These are phyloP conservation scores for Trypanosoma brucei DNA, from an alignment of 208 protist genomes.

Conservation along the genomic window DNA sequence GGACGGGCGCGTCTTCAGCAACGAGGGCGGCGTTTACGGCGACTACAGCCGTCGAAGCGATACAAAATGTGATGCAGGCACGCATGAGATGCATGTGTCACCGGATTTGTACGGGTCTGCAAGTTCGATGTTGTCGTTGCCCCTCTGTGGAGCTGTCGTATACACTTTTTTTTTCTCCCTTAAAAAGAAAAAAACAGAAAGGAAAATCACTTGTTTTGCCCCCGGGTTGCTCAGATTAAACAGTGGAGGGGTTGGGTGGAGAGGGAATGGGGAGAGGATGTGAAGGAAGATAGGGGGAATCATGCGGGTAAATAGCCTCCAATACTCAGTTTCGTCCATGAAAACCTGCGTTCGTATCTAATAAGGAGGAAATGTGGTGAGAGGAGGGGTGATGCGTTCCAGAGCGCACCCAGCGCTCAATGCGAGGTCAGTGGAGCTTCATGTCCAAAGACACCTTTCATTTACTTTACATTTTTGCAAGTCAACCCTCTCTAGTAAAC, in stretches of 20 bases:
- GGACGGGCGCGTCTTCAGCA: conserved; percentile 12
- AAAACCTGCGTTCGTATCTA: no score
- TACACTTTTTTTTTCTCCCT: background rate
- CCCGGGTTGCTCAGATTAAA: no score
- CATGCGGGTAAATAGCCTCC: no score
- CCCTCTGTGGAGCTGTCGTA: background rate
- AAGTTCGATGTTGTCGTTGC: background rate
- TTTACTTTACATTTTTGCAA: conserved; percentile 28
- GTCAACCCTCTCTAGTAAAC: conserved; percentile 19
- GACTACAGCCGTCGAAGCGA: conserved; percentile 9
- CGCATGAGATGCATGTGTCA: background rate
- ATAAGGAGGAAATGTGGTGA: no score
- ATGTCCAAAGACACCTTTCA: conserved; percentile 21
- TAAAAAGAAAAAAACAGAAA: background rate
- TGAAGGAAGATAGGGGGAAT: no score
- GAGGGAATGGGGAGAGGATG: no score
- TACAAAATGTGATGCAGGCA: conserved; percentile 1
- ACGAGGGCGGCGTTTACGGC: conserved; percentile 21
- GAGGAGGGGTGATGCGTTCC: no score
- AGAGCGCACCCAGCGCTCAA: no score
- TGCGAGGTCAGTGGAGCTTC: background rate
- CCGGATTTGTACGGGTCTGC: background rate
- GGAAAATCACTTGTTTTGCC: no score
- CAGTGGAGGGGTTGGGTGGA: no score
- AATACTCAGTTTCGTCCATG: no score